Evolutionary conservation across 805 yeast species (phyloP).

Genomic region (Yamadazyma takamatsuzukensis): DNA sequence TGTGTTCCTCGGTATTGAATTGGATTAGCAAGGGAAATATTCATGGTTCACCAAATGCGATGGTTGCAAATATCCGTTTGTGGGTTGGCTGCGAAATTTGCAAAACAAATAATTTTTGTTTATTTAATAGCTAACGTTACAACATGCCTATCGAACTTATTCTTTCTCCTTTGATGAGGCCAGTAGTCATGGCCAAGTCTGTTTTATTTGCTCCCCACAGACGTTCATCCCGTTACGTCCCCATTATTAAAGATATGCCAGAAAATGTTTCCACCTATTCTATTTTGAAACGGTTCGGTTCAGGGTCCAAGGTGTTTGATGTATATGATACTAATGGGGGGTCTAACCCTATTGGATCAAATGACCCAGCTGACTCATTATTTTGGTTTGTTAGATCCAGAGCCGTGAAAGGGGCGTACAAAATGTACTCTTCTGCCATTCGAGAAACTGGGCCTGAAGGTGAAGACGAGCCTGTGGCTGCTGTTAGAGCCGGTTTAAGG

Average conservation of each 20-base stretch:
- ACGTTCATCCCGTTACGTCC: constrained; percentile 53
- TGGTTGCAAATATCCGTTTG: too few relatives aligned
- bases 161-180: constrained; percentile 58
- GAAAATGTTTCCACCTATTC: constrained; percentile 41
- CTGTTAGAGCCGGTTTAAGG: constrained; percentile 57
- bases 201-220: constrained; percentile 54
- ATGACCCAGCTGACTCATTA: constrained; percentile 40
- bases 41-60: too few relatives aligned
- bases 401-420: constrained; percentile 65
- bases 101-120: too few relatives aligned
- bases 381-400: constrained; percentile 60
- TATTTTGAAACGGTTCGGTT: constrained; percentile 55
- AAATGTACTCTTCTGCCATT: constrained; percentile 45
- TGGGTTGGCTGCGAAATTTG: too few relatives aligned
- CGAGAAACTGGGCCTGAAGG: constrained; percentile 43
- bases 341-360: constrained; percentile 34
- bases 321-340: constrained; percentile 47
- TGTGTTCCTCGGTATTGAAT: too few relatives aligned
- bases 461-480: constrained; percentile 56
- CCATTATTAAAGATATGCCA: constrained; percentile 45
- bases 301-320: constrained; percentile 55
- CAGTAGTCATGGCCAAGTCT: constrained; percentile 53
- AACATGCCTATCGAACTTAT: constrained; percentile 58
- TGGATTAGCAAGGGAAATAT: too few relatives aligned
- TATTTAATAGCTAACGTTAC: too few relatives aligned